Evolutionary conservation across 1,139 yeast species (phyloP), one percentile per base, ranked within the genome.

Genomic region (Kluyveromyces sp.): DNA sequence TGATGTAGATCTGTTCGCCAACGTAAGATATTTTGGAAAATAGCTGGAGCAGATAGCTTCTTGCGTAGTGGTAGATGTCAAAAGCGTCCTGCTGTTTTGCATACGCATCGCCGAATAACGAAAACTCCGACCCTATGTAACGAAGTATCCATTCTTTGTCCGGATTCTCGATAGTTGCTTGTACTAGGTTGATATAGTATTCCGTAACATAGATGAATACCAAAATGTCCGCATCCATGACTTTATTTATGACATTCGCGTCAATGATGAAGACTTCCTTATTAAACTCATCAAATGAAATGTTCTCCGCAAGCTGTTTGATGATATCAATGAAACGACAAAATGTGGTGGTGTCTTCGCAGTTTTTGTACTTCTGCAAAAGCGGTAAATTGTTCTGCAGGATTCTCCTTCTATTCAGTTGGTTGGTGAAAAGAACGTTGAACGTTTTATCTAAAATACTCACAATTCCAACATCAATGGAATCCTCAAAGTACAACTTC

Each of bases 401-500:
- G 1, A 66, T 41, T 17, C 63, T 52, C 37, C 63, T 54, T 40
- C 66, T 49, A 3, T 65, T 52, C 33, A 61, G 44, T 25, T 52
- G 58, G 44, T 65, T 64, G 3, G 49, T 36, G 3, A 53, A 34
- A 33, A 66, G 47, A 1, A 32, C 39, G 18, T 41, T 39, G 26
- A 64, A 47, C 1, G 61, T 43, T 2, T 45, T 51, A 38, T 66
- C 70, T 25, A 66, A 55, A 20, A 55, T 60, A 45, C 52, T 60
- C 4, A 64, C 53, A 2, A 65, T 45, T 7, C 45, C 48, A 9
- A 63, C 47, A 3, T 54, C 49, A 0, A 62, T 55, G 0, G 45
- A 31, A 3, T 48, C 41, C 28, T 53, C 46, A 18, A 61, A 55
- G 26, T 59, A 49, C 1, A 58, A 36, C 2, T 46, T 46, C 16